Evolutionary conservation across 2,329 filamentous ascomycete genomes (phyloP).

Genomic region (Pleoardoris graminearum): DNA sequence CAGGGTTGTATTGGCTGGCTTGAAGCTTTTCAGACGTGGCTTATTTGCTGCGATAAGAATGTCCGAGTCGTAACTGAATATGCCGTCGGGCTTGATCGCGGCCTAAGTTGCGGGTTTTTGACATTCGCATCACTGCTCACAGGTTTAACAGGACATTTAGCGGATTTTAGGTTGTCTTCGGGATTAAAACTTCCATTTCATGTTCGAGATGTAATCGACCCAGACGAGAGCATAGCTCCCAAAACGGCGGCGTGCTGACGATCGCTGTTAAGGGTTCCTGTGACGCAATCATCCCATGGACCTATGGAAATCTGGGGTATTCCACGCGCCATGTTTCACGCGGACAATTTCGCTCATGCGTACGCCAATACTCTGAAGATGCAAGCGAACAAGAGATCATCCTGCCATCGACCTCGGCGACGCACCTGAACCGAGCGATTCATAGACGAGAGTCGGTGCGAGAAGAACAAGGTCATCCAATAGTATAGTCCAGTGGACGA

Average conservation of each 20-base stretch:
- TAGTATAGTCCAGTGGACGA: too few relatives aligned
- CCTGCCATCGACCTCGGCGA: conserved; percentile 5
- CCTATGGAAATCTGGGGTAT: conserved; percentile 29
- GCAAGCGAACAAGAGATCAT: conserved; percentile 14
- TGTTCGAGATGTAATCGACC: conserved; percentile 15
- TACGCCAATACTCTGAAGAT: conserved; percentile 23
- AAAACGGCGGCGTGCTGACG: conserved; percentile 28
- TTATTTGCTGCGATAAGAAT: not conserved
- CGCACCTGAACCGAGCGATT: too few relatives aligned
- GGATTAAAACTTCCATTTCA: too few relatives aligned
- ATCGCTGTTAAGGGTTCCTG: conserved; percentile 40
- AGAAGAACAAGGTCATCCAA: too few relatives aligned
- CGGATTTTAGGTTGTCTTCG: too few relatives aligned
- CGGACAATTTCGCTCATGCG: conserved; percentile 14
- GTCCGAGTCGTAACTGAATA: not conserved
- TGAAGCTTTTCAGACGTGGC: not conserved
- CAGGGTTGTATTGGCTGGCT: not conserved
- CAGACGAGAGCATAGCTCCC: conserved; percentile 27
- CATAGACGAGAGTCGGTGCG: too few relatives aligned
- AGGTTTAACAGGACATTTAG: too few relatives aligned
- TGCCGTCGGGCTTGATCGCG: too few relatives aligned
- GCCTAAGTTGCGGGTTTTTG: too few relatives aligned
- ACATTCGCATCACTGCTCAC: too few relatives aligned
- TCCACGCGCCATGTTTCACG: conserved; percentile 22
- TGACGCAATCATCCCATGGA: conserved; percentile 26